phyloP scores from a whole-genome alignment of 192 early-diverging fungal genomes.

The Gaertneriomyces sp. region DNA sequence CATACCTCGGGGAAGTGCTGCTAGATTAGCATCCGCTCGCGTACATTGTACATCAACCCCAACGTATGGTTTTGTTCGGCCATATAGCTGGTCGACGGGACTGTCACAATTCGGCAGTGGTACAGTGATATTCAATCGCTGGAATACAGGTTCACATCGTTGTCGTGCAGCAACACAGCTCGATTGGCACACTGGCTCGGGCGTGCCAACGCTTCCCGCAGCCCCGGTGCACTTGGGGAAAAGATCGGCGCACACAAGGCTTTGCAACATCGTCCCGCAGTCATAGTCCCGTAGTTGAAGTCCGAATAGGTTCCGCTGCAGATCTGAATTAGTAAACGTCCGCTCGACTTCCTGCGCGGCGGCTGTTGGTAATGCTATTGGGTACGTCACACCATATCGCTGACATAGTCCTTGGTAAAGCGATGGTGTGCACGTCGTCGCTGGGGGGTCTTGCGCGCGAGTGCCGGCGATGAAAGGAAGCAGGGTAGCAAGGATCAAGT shows the following conservation, averaged over 20 bases:
- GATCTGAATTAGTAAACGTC: not conserved
- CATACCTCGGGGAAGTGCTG: not conserved
- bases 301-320: not conserved
- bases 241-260: constrained; percentile 5
- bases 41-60: not conserved
- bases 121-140: not conserved
- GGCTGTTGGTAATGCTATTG: not conserved
- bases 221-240: constrained; percentile 5
- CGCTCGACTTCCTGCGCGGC: not conserved
- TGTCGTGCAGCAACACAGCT: constrained; percentile 8
- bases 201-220: not conserved
- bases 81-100: not conserved
- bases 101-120: constrained; percentile 18
- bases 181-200: constrained; percentile 7
- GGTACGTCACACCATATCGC: not conserved
- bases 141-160: constrained; percentile 1
- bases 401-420: not conserved
- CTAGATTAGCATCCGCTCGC: not conserved
- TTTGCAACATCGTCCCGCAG: constrained; percentile 13
- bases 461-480: too few species aligned
- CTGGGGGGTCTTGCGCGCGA: not conserved
- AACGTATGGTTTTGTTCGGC: constrained; percentile 6
- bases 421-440: constrained; percentile 1
- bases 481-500: too few species aligned
- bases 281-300: not conserved